A percentile compares a stretch with the other conserved stretches of the same genome.
Evolutionary conservation across 2,329 filamentous ascomycete genomes (phyloP).

Genomic region (Penicillium janthinellum): DNA sequence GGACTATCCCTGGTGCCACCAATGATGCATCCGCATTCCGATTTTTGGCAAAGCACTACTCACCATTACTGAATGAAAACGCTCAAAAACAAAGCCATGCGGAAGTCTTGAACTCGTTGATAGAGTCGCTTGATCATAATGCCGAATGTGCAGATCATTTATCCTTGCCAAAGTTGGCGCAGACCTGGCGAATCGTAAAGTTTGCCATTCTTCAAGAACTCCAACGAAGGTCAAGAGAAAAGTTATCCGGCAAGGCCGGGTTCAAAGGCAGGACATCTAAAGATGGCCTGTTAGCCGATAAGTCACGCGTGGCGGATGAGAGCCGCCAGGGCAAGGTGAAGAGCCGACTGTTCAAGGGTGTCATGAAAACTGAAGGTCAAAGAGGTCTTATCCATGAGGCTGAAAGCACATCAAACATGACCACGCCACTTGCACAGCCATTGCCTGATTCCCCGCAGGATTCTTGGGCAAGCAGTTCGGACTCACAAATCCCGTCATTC

Average conservation of each 20-base stretch:
- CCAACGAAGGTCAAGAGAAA: slow-evolving; percentile 41
- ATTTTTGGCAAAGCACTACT: slow-evolving; percentile 48
- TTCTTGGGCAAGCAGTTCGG: slow-evolving; percentile 32
- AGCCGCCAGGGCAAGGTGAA: slow-evolving; percentile 42
- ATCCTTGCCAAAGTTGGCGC: slow-evolving; percentile 54
- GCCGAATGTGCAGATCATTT: slow-evolving; percentile 55
- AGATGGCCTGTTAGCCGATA: slow-evolving; percentile 32
- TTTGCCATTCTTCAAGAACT: slow-evolving; percentile 55
- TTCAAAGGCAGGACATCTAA: slow-evolving; percentile 33
- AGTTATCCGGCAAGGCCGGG: slow-evolving; percentile 24
- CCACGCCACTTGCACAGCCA: slow-evolving; percentile 58
- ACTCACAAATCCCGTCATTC: slow-evolving; percentile 33
- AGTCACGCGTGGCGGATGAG: slow-evolving; percentile 32
- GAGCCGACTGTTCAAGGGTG: slow-evolving; percentile 47
- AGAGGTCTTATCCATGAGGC: slow-evolving; percentile 36
- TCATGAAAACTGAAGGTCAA: slow-evolving; percentile 41
- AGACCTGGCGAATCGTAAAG: slow-evolving; percentile 62
- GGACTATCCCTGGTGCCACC: slow-evolving; percentile 51
- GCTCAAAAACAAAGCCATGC: slow-evolving; percentile 24
- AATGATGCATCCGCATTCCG: slow-evolving; percentile 45
- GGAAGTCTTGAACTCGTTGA: slow-evolving; percentile 35
- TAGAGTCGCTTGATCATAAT: slow-evolving; percentile 55
- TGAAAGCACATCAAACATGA: slow-evolving; percentile 58
- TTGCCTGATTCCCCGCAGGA: slow-evolving; percentile 45
- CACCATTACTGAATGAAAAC: slow-evolving; percentile 37